phyloP scores from a whole-genome alignment of 106 monocot species.

The Dioscorea dumetorum region DNA sequence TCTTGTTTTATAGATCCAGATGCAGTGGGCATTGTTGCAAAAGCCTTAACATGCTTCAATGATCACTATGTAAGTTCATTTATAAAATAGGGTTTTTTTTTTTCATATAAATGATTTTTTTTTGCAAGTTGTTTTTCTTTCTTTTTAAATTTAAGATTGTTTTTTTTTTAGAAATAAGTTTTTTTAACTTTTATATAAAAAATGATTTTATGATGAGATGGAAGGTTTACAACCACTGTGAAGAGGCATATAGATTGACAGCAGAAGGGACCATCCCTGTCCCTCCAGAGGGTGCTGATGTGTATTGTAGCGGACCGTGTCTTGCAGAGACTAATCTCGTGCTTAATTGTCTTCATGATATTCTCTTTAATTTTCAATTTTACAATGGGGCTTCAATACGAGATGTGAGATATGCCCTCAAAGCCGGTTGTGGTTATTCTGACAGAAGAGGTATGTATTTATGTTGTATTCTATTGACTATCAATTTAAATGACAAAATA shows the following conservation, averaged over 20 bases:
- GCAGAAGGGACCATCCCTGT: slow-evolving; percentile 45
- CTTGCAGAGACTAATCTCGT: slow-evolving; percentile 69
- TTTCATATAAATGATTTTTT: too few species aligned
- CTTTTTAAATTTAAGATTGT: too few species aligned
- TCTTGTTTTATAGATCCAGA: slow-evolving; percentile 19
- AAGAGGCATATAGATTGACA: slow-evolving; percentile 49
- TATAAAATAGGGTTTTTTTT: too few species aligned
- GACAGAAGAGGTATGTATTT: slow-evolving; percentile 34
- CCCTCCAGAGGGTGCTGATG: slow-evolving; percentile 32
- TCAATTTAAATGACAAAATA: too few species aligned
- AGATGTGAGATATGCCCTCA: slow-evolving; percentile 40
- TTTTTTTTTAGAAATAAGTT: too few species aligned
- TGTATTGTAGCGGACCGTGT: slow-evolving; percentile 79
- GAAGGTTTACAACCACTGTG: slow-evolving; percentile 69
- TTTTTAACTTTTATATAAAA: neutral
- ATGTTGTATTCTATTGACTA: neutral
- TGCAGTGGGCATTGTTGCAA: slow-evolving; percentile 37
- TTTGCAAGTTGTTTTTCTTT: too few species aligned
- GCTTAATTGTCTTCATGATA: slow-evolving; percentile 56
- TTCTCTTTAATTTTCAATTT: slow-evolving; percentile 59
- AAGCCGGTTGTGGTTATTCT: slow-evolving; percentile 43
- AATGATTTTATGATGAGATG: too few species aligned
- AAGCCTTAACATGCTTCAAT: slow-evolving; percentile 58
- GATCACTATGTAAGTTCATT: slow-evolving; percentile 34
- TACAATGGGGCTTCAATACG: slow-evolving; percentile 66